phyloP scores from a whole-genome alignment of 352 stramenopile genomes.

The Pythium graminicola region DNA sequence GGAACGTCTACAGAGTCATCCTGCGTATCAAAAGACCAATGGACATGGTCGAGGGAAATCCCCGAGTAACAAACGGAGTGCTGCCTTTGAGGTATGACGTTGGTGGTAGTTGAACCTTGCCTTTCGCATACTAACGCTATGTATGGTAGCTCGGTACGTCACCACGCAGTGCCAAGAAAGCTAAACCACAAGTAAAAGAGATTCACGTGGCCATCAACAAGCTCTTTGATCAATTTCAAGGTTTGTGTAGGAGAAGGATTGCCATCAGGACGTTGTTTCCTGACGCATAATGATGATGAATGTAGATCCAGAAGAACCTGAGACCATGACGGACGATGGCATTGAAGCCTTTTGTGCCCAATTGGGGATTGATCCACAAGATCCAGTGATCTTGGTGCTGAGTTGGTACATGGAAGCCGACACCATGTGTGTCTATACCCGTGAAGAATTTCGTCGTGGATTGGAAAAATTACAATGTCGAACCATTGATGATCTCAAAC shows the following conservation, averaged over 20 bases:
- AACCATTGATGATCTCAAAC: conserved; percentile 46
- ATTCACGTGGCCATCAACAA: conserved; percentile 39
- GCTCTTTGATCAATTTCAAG: conserved; percentile 60
- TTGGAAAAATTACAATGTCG: conserved; percentile 63
- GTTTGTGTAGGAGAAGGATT: too few species aligned
- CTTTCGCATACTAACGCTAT: too few species aligned
- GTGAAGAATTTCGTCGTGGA: conserved; percentile 59
- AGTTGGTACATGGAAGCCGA: conserved; percentile 74
- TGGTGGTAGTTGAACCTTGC: conserved; percentile 2
- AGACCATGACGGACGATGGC: conserved; percentile 73
- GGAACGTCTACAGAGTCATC: conserved; percentile 56
- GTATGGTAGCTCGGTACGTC: conserved; percentile 8
- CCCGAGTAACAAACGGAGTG: conserved; percentile 29
- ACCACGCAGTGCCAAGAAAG: conserved; percentile 43
- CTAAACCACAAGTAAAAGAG: conserved; percentile 30
- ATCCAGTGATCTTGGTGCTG: conserved; percentile 73
- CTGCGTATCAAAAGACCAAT: conserved; percentile 39
- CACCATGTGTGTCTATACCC: conserved; percentile 74
- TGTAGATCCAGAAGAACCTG: conserved; percentile 53
- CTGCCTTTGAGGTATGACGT: conserved; percentile 17
- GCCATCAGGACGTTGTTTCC: not conserved
- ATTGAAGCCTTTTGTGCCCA: conserved; percentile 69
- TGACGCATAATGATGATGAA: conserved; percentile 6
- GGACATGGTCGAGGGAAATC: conserved; percentile 6
- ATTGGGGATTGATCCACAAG: conserved; percentile 64